Conservation (phyloP, 164 flowering plant genomes). For the Saururus chinensis region DNA sequence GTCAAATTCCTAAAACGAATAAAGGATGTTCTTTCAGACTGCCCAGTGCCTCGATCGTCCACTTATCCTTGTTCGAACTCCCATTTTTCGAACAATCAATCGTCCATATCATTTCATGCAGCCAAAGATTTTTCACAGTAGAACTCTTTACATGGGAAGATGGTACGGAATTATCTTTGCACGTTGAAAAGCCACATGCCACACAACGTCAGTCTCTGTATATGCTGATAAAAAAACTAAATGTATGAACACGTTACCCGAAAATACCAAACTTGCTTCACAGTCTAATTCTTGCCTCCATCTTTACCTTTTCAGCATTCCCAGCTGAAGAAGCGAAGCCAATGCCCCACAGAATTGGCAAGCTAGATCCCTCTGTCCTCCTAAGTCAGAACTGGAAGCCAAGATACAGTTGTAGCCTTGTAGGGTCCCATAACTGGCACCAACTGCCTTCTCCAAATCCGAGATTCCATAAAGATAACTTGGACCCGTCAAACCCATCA, state of each 20-base stretch:
- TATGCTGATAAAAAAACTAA: background rate
- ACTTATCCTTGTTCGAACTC: too few relatives aligned
- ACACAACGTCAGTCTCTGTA: too few relatives aligned
- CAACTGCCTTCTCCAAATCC: slow-evolving; percentile 1
- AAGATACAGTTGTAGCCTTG: background rate
- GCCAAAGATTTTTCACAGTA: too few relatives aligned
- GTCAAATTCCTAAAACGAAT: too few relatives aligned
- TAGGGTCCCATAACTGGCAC: background rate
- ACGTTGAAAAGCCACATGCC: too few relatives aligned
- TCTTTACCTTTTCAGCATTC: slow-evolving; percentile 7
- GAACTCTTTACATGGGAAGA: too few relatives aligned
- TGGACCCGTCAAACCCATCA: slow-evolving; percentile 47
- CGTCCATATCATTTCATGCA: too few relatives aligned
- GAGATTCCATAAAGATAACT: slow-evolving; percentile 23
- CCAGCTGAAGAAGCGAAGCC: background rate
- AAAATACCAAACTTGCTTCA: slow-evolving; percentile 30
- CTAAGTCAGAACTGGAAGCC: background rate
- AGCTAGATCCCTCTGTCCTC: background rate
- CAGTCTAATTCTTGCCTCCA: slow-evolving; percentile 10
- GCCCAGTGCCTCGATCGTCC: too few relatives aligned
- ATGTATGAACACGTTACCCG: slow-evolving; percentile 9
- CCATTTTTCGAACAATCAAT: too few relatives aligned
- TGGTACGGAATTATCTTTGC: too few relatives aligned
- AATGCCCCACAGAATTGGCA: background rate
- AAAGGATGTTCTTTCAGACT: too few relatives aligned